Percentiles rank a stretch among this genome's conserved stretches.
Evolutionary conservation across 257 asterid genomes (phyloP).

Genomic region (Nicotiana attenuata): DNA sequence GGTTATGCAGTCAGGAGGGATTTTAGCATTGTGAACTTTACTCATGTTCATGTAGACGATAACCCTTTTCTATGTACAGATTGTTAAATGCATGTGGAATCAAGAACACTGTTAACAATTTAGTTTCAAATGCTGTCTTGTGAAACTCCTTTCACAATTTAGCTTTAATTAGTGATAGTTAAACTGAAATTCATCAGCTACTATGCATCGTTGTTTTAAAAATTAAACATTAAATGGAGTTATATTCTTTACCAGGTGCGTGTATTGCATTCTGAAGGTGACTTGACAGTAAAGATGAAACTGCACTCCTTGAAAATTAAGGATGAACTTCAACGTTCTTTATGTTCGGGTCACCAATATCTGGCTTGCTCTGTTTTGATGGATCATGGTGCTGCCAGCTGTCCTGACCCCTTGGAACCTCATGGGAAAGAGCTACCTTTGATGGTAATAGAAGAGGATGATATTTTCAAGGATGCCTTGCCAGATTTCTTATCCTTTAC

Average conservation of each 20-base stretch:
- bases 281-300: conserved; percentile 74
- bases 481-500: conserved; percentile 64
- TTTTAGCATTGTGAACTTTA: neutral
- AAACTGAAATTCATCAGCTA: neutral
- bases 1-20: neutral
- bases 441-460: conserved; percentile 64
- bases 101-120: neutral
- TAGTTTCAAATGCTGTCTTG: neutral
- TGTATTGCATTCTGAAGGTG: conserved; percentile 64
- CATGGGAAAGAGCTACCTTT: conserved; percentile 39
- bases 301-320: conserved; percentile 86
- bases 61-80: neutral
- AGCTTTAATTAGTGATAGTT: conserved; percentile 10
- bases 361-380: conserved; percentile 74
- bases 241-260: conserved; percentile 58
- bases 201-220: conserved; percentile 14
- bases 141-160: conserved; percentile 5
- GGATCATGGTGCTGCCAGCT: conserved; percentile 44
- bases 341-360: conserved; percentile 56
- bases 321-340: conserved; percentile 84
- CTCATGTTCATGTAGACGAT: neutral
- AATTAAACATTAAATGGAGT: conserved; percentile 1
- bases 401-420: conserved; percentile 35
- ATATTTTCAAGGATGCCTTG: conserved; percentile 82
- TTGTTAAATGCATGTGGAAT: neutral